phyloP scores from a whole-genome alignment of 176 grass and related monocot species.

The Cenchrus americanus region DNA sequence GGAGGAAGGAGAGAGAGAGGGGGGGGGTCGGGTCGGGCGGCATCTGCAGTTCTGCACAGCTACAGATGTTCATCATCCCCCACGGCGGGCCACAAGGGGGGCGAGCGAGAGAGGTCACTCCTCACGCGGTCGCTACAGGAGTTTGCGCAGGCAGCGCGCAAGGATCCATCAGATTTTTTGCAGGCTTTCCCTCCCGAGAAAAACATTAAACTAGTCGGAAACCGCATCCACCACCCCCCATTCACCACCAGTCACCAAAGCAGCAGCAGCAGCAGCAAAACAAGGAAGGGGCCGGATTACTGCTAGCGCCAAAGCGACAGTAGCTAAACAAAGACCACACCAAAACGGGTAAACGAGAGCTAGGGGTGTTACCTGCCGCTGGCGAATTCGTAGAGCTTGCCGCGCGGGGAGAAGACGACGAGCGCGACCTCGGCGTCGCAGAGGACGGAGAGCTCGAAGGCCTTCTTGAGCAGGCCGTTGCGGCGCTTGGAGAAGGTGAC shows the following conservation, averaged over 20 bases:
- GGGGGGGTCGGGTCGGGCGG: neutral
- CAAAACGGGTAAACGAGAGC: neutral
- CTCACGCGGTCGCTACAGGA: constrained; percentile 27
- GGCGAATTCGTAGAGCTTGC: constrained; percentile 77
- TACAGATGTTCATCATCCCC: neutral
- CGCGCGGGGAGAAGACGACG: constrained; percentile 78
- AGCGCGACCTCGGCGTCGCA: constrained; percentile 92
- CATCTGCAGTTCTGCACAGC: constrained; percentile 1
- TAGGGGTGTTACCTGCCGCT: constrained; percentile 39
- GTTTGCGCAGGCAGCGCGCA: constrained; percentile 14
- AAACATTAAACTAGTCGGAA: constrained; percentile 32
- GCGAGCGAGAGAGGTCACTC: neutral
- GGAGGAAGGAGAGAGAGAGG: neutral
- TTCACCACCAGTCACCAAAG: neutral
- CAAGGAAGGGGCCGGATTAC: neutral
- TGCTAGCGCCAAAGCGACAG: too few relatives aligned
- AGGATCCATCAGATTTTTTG: constrained; percentile 42
- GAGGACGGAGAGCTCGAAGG: constrained; percentile 86
- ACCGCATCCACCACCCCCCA: neutral
- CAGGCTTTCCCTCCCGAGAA: constrained; percentile 13
- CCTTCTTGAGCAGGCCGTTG: constrained; percentile 91
- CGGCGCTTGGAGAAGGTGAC: constrained; percentile 97
- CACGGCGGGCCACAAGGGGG: neutral
- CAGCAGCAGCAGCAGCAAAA: neutral
- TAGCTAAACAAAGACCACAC: constrained; percentile 22